A percentile compares a stretch with the other conserved stretches of the same genome.
These are phyloP conservation scores for Capronia americana DNA, from an alignment of 2,329 filamentous ascomycete species.

Conservation along the genomic window DNA sequence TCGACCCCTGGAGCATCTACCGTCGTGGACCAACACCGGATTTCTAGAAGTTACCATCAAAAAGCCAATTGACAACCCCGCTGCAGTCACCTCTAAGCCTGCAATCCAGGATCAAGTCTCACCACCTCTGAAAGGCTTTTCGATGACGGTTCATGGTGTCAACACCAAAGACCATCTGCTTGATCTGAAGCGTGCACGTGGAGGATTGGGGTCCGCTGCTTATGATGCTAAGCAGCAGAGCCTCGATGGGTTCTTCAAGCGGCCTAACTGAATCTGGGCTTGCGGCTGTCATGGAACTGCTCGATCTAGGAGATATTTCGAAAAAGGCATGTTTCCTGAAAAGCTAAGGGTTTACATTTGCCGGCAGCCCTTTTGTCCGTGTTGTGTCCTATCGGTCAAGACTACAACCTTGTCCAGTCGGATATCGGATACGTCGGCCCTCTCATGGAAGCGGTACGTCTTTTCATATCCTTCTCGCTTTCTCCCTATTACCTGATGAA, in stretches of 20 bases:
- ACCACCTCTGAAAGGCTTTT: conserved; percentile 46
- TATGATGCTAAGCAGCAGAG: conserved; percentile 78
- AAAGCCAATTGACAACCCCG: not conserved
- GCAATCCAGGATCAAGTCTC: conserved; percentile 32
- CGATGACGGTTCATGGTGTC: conserved; percentile 63
- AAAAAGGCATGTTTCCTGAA: not conserved
- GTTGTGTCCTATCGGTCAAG: not conserved
- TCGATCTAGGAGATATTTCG: not conserved
- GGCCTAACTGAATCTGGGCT: conserved; percentile 19
- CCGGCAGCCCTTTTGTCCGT: not conserved
- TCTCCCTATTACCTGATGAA: conserved; percentile 56
- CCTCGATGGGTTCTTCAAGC: conserved; percentile 79
- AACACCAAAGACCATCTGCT: conserved; percentile 75
- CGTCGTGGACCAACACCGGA: conserved; percentile 71
- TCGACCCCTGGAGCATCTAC: conserved; percentile 58
- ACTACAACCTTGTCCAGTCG: not conserved
- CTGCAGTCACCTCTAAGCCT: not conserved
- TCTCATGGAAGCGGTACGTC: conserved; percentile 3
- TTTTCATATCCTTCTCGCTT: conserved; percentile 5
- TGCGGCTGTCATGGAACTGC: not conserved
- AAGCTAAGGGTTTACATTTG: not conserved
- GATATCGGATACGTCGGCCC: not conserved
- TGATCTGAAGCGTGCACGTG: conserved; percentile 77
- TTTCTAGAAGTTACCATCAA: conserved; percentile 57
- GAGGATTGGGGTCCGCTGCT: conserved; percentile 78